Conservation (phyloP, 2,329 filamentous ascomycete genomes). For the Penicillium sp. region DNA sequence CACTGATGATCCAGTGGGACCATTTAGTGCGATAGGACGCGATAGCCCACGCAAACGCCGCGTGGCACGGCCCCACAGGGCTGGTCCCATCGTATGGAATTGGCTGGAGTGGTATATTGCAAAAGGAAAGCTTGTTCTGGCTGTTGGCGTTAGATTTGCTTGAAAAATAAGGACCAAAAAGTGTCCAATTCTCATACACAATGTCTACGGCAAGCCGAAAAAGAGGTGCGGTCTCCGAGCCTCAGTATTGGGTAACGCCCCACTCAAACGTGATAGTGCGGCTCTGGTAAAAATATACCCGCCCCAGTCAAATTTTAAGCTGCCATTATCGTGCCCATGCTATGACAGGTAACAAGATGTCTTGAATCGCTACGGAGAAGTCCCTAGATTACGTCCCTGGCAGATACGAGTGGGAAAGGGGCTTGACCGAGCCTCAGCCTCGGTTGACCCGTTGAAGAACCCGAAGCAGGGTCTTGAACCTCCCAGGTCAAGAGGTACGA, state of each 20-base stretch:
- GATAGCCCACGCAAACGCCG: constrained; percentile 3
- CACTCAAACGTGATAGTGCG: not conserved
- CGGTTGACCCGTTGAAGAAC: not conserved
- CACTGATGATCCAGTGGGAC: constrained; percentile 1
- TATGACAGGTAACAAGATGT: not conserved
- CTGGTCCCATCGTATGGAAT: not conserved
- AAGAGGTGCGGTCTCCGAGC: not conserved
- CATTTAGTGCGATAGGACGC: not conserved
- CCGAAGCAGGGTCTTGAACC: not conserved
- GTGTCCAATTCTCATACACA: not conserved
- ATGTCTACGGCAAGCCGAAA: not conserved
- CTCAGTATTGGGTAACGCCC: not conserved
- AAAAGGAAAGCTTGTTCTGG: not conserved
- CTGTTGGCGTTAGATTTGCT: not conserved
- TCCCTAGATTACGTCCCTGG: not conserved
- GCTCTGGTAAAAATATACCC: not conserved
- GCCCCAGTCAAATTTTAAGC: not conserved
- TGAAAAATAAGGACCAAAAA: not conserved
- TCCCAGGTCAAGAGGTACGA: too few species aligned
- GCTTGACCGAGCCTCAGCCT: not conserved
- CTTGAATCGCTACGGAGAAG: too few species aligned
- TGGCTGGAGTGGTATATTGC: not conserved
- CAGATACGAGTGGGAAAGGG: not conserved
- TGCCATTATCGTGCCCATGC: not conserved
- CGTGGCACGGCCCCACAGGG: constrained; percentile 2